These are phyloP conservation scores for Fistulina hepatica DNA, from an alignment of 1,284 basidiomycete genomes.

Conservation along the genomic window DNA sequence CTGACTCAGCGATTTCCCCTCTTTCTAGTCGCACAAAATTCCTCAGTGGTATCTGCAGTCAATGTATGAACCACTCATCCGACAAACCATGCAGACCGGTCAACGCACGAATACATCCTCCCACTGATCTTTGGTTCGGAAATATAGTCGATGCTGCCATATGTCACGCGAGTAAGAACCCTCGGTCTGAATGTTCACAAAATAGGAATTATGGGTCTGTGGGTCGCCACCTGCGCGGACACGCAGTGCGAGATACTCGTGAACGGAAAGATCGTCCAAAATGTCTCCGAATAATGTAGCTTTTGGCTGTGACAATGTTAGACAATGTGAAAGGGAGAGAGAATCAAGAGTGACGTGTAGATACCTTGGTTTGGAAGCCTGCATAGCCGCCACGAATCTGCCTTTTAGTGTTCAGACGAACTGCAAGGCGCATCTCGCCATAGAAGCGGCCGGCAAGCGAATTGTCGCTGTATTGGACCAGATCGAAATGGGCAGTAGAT, in stretches of 20 bases:
- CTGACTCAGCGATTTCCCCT: slow-evolving; percentile 59
- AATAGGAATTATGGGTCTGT: slow-evolving; percentile 66
- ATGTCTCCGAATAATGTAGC: slow-evolving; percentile 76
- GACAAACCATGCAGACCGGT: background rate
- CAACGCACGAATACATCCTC: slow-evolving; percentile 70
- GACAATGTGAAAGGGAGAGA: background rate
- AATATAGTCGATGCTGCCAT: slow-evolving; percentile 83
- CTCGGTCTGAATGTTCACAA: slow-evolving; percentile 82
- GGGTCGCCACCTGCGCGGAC: slow-evolving; percentile 63
- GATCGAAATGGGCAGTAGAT: slow-evolving; percentile 60
- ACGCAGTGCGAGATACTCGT: slow-evolving; percentile 70
- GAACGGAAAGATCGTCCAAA: slow-evolving; percentile 69
- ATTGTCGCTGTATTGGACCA: slow-evolving; percentile 42
- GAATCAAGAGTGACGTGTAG: slow-evolving; percentile 16
- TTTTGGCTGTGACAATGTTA: slow-evolving; percentile 31
- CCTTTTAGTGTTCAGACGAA: slow-evolving; percentile 48
- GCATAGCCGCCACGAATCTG: slow-evolving; percentile 70
- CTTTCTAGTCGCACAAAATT: slow-evolving; percentile 78
- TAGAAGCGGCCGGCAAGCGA: slow-evolving; percentile 46
- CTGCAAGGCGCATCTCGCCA: slow-evolving; percentile 61
- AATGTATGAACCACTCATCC: slow-evolving; percentile 2
- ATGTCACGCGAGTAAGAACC: slow-evolving; percentile 70
- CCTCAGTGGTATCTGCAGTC: slow-evolving; percentile 61
- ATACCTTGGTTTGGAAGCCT: slow-evolving; percentile 72
- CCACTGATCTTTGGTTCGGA: slow-evolving; percentile 68